Evolutionary conservation across 495 filamentous ascomycete species (phyloP).

Genomic region (Aspergillus saccharolyticus): DNA sequence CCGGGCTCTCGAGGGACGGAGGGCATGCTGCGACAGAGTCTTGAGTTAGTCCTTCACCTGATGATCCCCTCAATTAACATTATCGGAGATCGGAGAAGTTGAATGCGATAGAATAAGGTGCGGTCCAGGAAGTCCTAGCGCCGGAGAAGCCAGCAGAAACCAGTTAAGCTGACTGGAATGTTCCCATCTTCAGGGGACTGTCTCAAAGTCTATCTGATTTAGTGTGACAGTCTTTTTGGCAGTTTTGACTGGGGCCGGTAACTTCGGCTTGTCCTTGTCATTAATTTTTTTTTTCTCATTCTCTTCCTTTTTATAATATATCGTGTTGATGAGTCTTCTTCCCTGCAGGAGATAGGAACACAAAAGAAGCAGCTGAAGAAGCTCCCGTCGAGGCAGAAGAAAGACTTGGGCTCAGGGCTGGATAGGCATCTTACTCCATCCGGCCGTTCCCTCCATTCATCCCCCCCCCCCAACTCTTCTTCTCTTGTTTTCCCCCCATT

Average conservation of each 20-base stretch:
- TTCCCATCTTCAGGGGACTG: background rate
- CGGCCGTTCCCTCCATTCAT: conserved; percentile 5
- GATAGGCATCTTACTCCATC: background rate
- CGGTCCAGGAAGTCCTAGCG: background rate
- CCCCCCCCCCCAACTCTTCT: background rate
- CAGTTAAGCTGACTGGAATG: background rate
- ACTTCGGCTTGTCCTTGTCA: background rate
- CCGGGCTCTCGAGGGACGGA: background rate
- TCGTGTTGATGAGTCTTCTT: too few species aligned
- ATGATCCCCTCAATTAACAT: background rate
- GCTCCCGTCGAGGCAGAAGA: background rate
- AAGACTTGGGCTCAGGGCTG: background rate
- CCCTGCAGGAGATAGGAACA: background rate
- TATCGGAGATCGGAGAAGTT: background rate
- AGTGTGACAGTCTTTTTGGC: background rate
- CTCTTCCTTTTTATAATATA: background rate
- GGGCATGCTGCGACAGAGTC: background rate
- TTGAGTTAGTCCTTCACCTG: background rate
- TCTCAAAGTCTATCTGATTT: background rate
- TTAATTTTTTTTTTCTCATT: background rate
- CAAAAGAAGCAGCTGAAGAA: background rate
- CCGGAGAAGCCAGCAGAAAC: background rate
- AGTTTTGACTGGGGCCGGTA: background rate
- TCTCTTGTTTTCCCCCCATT: background rate
- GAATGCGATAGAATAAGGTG: conserved; percentile 2